These are phyloP conservation scores for Volutella citrinella DNA, from an alignment of 2,329 filamentous ascomycete species.

Conservation along the genomic window DNA sequence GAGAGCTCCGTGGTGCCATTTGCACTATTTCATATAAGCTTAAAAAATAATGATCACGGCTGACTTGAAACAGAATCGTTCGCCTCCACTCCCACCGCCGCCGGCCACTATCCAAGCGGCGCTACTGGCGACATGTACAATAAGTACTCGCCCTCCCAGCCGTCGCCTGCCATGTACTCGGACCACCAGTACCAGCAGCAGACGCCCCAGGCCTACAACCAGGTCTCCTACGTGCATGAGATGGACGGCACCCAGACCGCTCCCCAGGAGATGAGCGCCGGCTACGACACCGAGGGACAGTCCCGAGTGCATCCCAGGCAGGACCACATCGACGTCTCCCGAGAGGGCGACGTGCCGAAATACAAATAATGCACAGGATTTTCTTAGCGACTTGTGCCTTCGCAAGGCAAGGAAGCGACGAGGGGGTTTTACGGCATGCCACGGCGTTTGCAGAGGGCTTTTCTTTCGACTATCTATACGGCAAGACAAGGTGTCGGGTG, in stretches of 20 bases:
- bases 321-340: too few species aligned
- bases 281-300: conserved; percentile 10
- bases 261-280: conserved; percentile 20
- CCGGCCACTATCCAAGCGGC: conserved; percentile 14
- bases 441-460: too few species aligned
- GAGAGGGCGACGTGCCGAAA: too few species aligned
- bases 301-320: too few species aligned
- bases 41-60: not conserved
- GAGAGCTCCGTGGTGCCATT: too few species aligned
- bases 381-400: too few species aligned
- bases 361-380: too few species aligned
- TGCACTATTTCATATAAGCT: too few species aligned
- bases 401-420: too few species aligned
- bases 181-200: conserved; percentile 7
- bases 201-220: not conserved
- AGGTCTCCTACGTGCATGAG: conserved; percentile 11
- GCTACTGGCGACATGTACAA: conserved; percentile 14
- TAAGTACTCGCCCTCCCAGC: conserved; percentile 18
- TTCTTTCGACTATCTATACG: too few species aligned
- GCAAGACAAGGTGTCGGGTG: too few species aligned
- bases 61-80: conserved; percentile 16
- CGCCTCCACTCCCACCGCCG: conserved; percentile 10
- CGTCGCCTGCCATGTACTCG: conserved; percentile 14
- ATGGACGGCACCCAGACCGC: conserved; percentile 18
- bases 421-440: too few species aligned